Evolutionary conservation across 2,329 filamentous ascomycete genomes (phyloP).

Genomic region (Arthrinium phaeospermum): DNA sequence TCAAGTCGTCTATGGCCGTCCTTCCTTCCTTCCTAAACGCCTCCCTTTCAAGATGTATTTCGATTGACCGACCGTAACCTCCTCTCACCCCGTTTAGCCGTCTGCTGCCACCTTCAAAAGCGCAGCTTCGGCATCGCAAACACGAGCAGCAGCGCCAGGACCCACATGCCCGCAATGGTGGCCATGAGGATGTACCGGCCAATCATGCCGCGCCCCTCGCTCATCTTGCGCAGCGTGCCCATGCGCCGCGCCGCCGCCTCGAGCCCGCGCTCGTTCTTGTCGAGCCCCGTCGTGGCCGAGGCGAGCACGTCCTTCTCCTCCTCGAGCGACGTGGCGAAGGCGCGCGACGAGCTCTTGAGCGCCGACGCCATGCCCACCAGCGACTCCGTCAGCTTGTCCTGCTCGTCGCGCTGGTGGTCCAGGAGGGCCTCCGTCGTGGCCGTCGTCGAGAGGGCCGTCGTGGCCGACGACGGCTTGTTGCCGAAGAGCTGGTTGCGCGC

Average conservation of each 20-base stretch:
- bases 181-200: conserved; percentile 83
- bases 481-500: conserved; percentile 52
- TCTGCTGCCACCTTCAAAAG: conserved; percentile 62
- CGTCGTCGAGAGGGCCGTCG: conserved; percentile 46
- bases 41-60: neutral
- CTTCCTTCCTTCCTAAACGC: neutral
- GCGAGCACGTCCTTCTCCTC: conserved; percentile 73
- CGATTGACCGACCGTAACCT: neutral
- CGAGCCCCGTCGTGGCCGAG: conserved; percentile 75
- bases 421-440: conserved; percentile 73
- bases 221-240: conserved; percentile 78
- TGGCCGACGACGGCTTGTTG: conserved; percentile 39
- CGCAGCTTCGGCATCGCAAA: conserved; percentile 87
- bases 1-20: neutral
- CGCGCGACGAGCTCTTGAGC: conserved; percentile 75
- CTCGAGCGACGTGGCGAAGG: conserved; percentile 75
- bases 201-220: conserved; percentile 88
- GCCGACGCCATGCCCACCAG: conserved; percentile 81
- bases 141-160: conserved; percentile 79
- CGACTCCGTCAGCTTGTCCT: conserved; percentile 80
- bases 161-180: conserved; percentile 82
- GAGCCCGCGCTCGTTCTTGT: conserved; percentile 77
- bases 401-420: conserved; percentile 78
- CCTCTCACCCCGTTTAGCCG: no score
- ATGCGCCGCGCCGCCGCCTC: conserved; percentile 78